Conservation (phyloP, 352 stramenopile species). For the Pythium brassicae region DNA sequence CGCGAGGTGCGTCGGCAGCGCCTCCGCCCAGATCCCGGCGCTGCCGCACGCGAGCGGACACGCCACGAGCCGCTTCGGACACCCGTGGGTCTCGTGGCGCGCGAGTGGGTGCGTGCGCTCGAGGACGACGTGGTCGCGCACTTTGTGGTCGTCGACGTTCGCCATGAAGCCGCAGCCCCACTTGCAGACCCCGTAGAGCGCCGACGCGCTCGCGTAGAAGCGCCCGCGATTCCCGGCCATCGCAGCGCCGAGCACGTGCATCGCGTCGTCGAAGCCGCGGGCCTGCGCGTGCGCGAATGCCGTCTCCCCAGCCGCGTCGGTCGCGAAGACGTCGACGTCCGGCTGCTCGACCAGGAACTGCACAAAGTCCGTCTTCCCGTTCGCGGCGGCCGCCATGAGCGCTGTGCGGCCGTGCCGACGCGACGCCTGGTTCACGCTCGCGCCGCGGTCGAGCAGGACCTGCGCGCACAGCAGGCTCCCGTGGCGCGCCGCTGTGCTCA, state of each 20-base stretch:
- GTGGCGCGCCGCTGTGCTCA: slow-evolving; percentile 38
- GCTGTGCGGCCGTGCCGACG: slow-evolving; percentile 31
- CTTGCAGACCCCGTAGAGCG: slow-evolving; percentile 50
- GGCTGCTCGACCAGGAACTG: slow-evolving; percentile 41
- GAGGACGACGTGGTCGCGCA: slow-evolving; percentile 20
- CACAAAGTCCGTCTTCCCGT: slow-evolving; percentile 46
- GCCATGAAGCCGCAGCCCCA: slow-evolving; percentile 65
- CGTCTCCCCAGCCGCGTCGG: slow-evolving; percentile 28
- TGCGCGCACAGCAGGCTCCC: slow-evolving; percentile 49
- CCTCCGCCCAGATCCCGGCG: slow-evolving; percentile 41
- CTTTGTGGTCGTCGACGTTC: slow-evolving; percentile 19
- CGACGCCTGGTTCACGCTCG: slow-evolving; percentile 39
- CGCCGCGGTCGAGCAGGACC: slow-evolving; percentile 45
- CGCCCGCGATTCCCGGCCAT: slow-evolving; percentile 37
- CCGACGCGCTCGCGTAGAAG: slow-evolving; percentile 30
- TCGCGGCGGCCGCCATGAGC: slow-evolving; percentile 54
- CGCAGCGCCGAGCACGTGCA: slow-evolving; percentile 34
- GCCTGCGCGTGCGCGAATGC: slow-evolving; percentile 40
- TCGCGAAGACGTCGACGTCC: slow-evolving; percentile 28
- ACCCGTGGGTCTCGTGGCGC: slow-evolving; percentile 38
- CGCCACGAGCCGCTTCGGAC: slow-evolving; percentile 40
- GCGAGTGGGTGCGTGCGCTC: slow-evolving; percentile 32
- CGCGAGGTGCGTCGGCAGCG: slow-evolving; percentile 27
- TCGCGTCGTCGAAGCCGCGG: slow-evolving; percentile 23
- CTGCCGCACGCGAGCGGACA: slow-evolving; percentile 35